Percentiles rank a stretch among this genome's conserved stretches.
These are phyloP conservation scores for Nothopassalora personata DNA, from an alignment of 2,329 filamentous ascomycete species.

Conservation along the genomic window DNA sequence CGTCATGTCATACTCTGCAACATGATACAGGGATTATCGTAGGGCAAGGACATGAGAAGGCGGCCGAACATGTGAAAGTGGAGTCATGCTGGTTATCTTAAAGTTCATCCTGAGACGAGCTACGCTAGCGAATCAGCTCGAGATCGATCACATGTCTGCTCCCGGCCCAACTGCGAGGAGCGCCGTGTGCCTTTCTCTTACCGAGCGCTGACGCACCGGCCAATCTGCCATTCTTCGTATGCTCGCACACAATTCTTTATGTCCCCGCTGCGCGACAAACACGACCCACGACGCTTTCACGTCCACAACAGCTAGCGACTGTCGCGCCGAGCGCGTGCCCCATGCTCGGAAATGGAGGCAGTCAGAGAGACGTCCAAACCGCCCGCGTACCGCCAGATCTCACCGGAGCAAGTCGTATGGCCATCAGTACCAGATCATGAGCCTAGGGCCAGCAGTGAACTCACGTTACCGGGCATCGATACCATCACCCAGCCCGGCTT, in stretches of 20 bases:
- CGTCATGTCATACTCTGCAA: too few species aligned
- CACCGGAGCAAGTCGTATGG: slow-evolving; percentile 25
- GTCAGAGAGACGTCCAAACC: slow-evolving; percentile 32
- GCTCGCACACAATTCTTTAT: slow-evolving; percentile 3
- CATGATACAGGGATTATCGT: too few species aligned
- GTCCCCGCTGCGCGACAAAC: slow-evolving; percentile 6
- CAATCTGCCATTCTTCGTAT: not conserved
- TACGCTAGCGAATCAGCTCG: too few species aligned
- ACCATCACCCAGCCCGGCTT: slow-evolving; percentile 28
- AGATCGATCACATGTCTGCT: too few species aligned
- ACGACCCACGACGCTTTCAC: slow-evolving; percentile 17
- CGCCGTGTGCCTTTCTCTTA: too few species aligned
- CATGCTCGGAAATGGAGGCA: slow-evolving; percentile 25
- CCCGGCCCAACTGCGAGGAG: too few species aligned
- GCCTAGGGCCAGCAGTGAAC: slow-evolving; percentile 19
- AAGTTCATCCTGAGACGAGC: too few species aligned
- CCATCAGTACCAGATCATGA: slow-evolving; percentile 14
- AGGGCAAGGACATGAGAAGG: too few species aligned
- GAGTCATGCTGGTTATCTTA: too few species aligned
- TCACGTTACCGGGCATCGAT: slow-evolving; percentile 42
- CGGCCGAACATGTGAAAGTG: too few species aligned
- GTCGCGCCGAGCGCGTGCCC: not conserved
- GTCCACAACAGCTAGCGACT: slow-evolving; percentile 18
- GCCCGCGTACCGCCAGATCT: slow-evolving; percentile 38
- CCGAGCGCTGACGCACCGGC: not conserved